Conservation (phyloP, 2,329 filamentous ascomycete species). For the Lasiodiplodia sp. region DNA sequence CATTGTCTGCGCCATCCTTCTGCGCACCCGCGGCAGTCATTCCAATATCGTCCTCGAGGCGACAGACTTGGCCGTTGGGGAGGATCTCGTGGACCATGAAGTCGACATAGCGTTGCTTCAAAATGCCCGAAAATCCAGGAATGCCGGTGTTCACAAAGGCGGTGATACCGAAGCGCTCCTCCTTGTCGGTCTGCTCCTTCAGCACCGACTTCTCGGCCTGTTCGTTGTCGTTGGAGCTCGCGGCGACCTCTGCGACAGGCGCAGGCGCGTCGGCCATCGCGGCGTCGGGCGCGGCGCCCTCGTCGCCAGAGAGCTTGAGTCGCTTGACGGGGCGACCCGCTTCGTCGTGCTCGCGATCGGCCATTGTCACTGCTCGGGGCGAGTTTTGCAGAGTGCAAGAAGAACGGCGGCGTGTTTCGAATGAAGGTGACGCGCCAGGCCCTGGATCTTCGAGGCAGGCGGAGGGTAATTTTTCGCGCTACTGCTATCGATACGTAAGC, state of each 20-base stretch:
- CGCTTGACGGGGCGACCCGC: constrained; percentile 22
- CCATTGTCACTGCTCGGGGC: constrained; percentile 4
- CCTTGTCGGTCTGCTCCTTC: constrained; percentile 39
- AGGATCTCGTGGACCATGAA: constrained; percentile 91
- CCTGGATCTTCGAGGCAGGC: constrained; percentile 7
- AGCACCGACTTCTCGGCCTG: neutral
- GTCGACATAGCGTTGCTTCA: constrained; percentile 84
- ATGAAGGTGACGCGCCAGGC: neutral
- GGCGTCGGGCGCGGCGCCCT: neutral
- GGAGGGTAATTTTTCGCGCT: constrained; percentile 27
- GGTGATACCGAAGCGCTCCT: constrained; percentile 65
- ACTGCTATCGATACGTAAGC: constrained; percentile 19
- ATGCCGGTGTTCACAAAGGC: constrained; percentile 66
- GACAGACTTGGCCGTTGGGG: constrained; percentile 76
- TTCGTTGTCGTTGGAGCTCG: neutral
- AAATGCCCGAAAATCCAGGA: constrained; percentile 66
- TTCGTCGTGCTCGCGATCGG: constrained; percentile 14
- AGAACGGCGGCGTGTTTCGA: neutral
- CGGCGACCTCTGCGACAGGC: neutral
- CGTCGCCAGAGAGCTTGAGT: constrained; percentile 17
- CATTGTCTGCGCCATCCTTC: constrained; percentile 32
- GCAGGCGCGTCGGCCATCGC: constrained; percentile 7
- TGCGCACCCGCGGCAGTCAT: constrained; percentile 8
- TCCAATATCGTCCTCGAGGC: constrained; percentile 63
- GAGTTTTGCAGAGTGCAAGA: neutral